These are phyloP conservation scores for Alternaria hordeiaustralica DNA, from an alignment of 2,329 filamentous ascomycete species.

Conservation along the genomic window DNA sequence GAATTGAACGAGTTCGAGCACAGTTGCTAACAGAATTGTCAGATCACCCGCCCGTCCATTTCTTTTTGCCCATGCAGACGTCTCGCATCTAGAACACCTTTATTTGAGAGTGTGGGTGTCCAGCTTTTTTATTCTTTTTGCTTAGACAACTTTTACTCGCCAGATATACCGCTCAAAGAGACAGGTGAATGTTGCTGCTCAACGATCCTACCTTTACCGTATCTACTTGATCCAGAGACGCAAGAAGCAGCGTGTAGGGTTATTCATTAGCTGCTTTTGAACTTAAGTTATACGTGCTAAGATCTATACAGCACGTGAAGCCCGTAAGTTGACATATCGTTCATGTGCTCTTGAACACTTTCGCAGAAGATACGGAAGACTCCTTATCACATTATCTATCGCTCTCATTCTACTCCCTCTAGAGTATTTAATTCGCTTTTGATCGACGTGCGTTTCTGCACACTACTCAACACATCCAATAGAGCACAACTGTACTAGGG, in stretches of 20 bases:
- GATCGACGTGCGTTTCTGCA: neutral
- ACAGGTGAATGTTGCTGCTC: neutral
- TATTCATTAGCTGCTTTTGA: neutral
- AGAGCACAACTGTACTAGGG: neutral
- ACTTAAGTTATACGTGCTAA: neutral
- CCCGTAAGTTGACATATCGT: neutral
- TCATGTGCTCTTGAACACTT: neutral
- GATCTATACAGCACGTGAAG: neutral
- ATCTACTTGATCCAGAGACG: neutral
- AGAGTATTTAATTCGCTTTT: neutral
- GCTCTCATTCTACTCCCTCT: neutral
- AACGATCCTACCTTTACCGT: neutral
- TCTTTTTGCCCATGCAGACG: constrained; percentile 1
- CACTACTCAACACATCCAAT: neutral
- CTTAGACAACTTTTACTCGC: neutral
- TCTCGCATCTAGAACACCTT: neutral
- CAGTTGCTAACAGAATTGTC: neutral
- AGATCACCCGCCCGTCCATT: constrained; percentile 35
- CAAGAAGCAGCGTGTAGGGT: neutral
- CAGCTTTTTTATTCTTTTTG: neutral
- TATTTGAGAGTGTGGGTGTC: neutral
- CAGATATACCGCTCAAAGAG: neutral
- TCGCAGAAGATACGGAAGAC: neutral
- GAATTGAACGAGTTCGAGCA: neutral
- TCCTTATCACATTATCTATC: neutral